A percentile compares a stretch with the other conserved stretches of the same genome.
These are phyloP conservation scores for Thalassiosira livingstoniorum DNA, from an alignment of 352 stramenopile genomes.

Conservation along the genomic window DNA sequence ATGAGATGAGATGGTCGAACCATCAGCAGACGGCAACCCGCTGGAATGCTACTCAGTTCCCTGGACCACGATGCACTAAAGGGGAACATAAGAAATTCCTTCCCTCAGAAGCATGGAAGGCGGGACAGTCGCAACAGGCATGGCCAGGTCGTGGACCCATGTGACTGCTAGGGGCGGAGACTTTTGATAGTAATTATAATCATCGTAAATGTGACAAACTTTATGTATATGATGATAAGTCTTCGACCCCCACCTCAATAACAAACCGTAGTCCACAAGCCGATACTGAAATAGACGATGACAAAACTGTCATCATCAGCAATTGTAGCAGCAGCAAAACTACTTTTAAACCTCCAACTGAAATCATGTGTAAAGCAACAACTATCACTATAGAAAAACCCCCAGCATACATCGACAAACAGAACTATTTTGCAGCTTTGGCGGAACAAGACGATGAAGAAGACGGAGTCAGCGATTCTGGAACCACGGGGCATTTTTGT, in stretches of 20 bases:
- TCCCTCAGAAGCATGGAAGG: background rate
- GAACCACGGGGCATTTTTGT: slow-evolving; percentile 31
- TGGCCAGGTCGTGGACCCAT: background rate
- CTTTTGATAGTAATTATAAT: background rate
- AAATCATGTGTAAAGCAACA: too few species aligned
- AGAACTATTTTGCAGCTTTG: too few species aligned
- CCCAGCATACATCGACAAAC: too few species aligned
- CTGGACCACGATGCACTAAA: slow-evolving; percentile 1
- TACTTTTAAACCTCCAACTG: background rate
- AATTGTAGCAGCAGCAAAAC: background rate
- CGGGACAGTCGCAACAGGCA: background rate
- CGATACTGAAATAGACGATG: background rate
- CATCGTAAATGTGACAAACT: background rate
- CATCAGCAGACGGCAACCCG: background rate
- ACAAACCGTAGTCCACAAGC: background rate
- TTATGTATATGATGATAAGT: background rate
- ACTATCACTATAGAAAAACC: too few species aligned
- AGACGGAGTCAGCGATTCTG: too few species aligned
- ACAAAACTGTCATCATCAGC: background rate
- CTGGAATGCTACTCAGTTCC: too few species aligned
- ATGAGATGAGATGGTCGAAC: background rate
- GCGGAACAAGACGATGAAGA: background rate
- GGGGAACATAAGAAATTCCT: too few species aligned
- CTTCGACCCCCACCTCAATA: background rate
- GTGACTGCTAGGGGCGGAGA: background rate